Percentiles rank a stretch among this genome's conserved stretches.
Evolutionary conservation across 2,329 filamentous ascomycete species (phyloP).

Genomic region (Aspergillus sp.): DNA sequence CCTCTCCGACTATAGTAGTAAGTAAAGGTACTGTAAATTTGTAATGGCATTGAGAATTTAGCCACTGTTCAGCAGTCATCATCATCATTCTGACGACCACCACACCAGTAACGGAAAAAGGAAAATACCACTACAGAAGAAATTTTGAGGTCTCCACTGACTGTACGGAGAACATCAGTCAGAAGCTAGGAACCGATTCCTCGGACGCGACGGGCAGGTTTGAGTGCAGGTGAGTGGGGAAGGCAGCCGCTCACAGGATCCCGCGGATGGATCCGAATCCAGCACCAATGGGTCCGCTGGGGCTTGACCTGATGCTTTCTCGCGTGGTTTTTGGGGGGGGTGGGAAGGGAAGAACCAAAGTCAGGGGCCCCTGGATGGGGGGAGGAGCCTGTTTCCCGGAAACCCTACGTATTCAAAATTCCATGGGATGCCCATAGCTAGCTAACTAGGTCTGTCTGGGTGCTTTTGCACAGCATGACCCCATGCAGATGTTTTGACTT

Average conservation of each 20-base stretch:
- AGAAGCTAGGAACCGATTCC: conserved; percentile 34
- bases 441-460: neutral
- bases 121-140: conserved; percentile 8
- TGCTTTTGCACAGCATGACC: neutral
- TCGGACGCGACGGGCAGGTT: conserved; percentile 28
- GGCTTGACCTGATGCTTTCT: conserved; percentile 23
- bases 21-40: neutral
- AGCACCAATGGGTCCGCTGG: conserved; percentile 21
- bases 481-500: neutral
- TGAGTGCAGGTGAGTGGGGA: conserved; percentile 31
- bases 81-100: conserved; percentile 13
- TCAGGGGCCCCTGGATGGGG: conserved; percentile 17
- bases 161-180: conserved; percentile 11
- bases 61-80: conserved; percentile 6
- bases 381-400: conserved; percentile 11
- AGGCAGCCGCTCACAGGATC: conserved; percentile 30
- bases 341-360: conserved; percentile 1
- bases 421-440: neutral
- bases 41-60: conserved; percentile 5
- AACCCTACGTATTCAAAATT: conserved; percentile 5
- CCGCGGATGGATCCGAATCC: conserved; percentile 35
- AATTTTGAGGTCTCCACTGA: conserved; percentile 23
- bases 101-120: conserved; percentile 19
- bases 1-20: neutral
- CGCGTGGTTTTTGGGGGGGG: conserved; percentile 20